Evolutionary conservation across 768 basidiomycete species (phyloP), one percentile per base, ranked within the genome.

Genomic region (Rhodosporidiobolus sp.): DNA sequence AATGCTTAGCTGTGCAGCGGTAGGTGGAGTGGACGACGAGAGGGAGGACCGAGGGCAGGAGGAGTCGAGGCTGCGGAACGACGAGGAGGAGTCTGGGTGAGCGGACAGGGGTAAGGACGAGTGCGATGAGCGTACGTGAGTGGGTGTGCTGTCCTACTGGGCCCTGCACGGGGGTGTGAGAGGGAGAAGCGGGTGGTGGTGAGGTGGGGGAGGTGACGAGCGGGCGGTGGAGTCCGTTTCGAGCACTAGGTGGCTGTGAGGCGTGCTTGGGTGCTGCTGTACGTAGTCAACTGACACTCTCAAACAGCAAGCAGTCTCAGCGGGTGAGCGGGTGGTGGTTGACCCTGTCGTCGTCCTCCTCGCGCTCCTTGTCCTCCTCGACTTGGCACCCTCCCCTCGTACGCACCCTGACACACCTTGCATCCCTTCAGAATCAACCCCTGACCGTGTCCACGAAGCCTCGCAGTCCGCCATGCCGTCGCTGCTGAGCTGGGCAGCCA

Each of bases 381-480:
- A 43, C 7, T 14, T 14, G 3, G 53, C 28, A 34, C 54, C 26
- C 32, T 12, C 32, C 9, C 12, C 55, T 56, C 55, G 12, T 16
- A 7, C 14, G 38, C 38, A 14, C 38, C 7, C 8, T 43, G 14
- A 43, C n/a, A 14, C 38, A 7, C 14, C 38, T 7, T 43, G 38
- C 38, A 43, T 43, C 38, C 14, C 38, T 43, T 14, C 10, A 6
- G 9, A 17, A 49, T 6, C 48, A 17, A 4, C 48, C 6, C 48
- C 8, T 19, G 48, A 49, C 48, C 19, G 48, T 6, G 48, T 24
- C 24, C 48, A 19, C 19, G 19, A 19, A 20, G 24, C 19, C 48
- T 9, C 50, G n/a, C 26, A 26, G 24, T 24, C n/a, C 50, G 56
- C n/a, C 22, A 69, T 69, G 68, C 48, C 65, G 7, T 16, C 30